Evolutionary conservation across 306 rosid species (phyloP).

Genomic region (Glycine tomentella): DNA sequence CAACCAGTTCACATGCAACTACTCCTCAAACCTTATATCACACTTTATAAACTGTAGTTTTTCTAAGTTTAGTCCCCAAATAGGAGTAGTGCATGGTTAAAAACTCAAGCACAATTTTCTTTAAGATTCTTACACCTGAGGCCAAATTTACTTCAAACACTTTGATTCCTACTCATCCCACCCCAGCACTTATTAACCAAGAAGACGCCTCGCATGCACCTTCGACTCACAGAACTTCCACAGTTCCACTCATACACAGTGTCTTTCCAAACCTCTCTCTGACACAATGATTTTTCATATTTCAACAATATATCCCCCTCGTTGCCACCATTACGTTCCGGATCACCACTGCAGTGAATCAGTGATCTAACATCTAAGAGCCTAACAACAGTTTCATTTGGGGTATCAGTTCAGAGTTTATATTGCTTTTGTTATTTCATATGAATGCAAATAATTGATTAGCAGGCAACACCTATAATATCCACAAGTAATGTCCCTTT

Average conservation of each 20-base stretch:
- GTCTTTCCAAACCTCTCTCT: background rate
- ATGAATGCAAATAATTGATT: conserved; percentile 5
- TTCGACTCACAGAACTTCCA: conserved; percentile 25
- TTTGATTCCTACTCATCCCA: background rate
- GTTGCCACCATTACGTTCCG: too few relatives aligned
- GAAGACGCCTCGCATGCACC: conserved; percentile 3
- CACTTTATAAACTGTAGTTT: background rate
- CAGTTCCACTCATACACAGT: background rate
- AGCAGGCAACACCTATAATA: conserved; percentile 4
- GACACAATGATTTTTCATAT: background rate
- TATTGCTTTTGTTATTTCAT: conserved; percentile 2
- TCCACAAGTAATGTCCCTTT: background rate
- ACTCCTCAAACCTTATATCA: background rate
- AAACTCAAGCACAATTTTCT: background rate
- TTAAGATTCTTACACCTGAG: background rate
- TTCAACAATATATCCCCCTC: background rate
- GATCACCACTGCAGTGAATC: background rate
- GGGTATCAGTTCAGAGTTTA: background rate
- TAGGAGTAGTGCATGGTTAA: background rate
- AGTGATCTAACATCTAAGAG: background rate
- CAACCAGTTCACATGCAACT: conserved; percentile 21
- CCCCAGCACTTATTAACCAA: background rate
- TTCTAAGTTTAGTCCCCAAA: background rate
- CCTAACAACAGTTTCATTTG: background rate
- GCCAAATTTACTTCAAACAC: conserved; percentile 11